Conservation (phyloP, 164 flowering plant genomes). For the Magnolia officinalis region DNA sequence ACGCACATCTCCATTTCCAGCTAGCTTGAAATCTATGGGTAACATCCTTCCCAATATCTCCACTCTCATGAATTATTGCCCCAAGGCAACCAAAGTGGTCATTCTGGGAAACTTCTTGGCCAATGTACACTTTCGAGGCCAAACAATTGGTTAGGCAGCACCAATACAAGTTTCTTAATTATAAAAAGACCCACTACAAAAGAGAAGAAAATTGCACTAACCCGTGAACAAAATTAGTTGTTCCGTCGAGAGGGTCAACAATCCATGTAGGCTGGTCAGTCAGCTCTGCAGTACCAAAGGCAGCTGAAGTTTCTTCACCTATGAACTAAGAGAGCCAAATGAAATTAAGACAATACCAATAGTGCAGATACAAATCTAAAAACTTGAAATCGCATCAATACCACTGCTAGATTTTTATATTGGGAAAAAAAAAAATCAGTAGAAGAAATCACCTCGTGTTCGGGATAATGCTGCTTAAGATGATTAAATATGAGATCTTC, state of each 20-base stretch:
- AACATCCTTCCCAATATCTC: too few relatives aligned
- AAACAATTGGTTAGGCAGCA: not conserved
- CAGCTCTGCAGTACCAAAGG: slow-evolving; percentile 62
- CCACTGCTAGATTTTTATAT: not conserved
- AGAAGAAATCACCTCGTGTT: slow-evolving; percentile 57
- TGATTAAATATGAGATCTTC: slow-evolving; percentile 82
- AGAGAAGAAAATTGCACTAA: slow-evolving; percentile 9
- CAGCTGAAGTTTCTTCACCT: slow-evolving; percentile 97
- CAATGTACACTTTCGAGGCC: not conserved
- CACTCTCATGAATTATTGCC: too few relatives aligned
- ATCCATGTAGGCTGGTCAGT: slow-evolving; percentile 97
- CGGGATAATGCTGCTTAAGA: slow-evolving; percentile 65
- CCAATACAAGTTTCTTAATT: not conserved
- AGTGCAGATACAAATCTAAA: not conserved
- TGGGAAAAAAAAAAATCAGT: not conserved
- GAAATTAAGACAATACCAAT: not conserved
- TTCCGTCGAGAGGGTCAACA: slow-evolving; percentile 98
- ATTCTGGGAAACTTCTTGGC: too few relatives aligned
- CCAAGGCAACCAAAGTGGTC: too few relatives aligned
- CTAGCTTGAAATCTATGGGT: too few relatives aligned
- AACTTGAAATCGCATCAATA: slow-evolving; percentile 4
- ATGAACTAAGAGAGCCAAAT: slow-evolving; percentile 51
- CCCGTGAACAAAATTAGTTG: slow-evolving; percentile 99
- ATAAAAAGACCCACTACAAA: slow-evolving; percentile 1
- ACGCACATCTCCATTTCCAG: too few relatives aligned